A percentile compares a stretch with the other conserved stretches of the same genome.
These are phyloP conservation scores for Primulina tabacum DNA, from an alignment of 257 asterid genomes.

Conservation along the genomic window DNA sequence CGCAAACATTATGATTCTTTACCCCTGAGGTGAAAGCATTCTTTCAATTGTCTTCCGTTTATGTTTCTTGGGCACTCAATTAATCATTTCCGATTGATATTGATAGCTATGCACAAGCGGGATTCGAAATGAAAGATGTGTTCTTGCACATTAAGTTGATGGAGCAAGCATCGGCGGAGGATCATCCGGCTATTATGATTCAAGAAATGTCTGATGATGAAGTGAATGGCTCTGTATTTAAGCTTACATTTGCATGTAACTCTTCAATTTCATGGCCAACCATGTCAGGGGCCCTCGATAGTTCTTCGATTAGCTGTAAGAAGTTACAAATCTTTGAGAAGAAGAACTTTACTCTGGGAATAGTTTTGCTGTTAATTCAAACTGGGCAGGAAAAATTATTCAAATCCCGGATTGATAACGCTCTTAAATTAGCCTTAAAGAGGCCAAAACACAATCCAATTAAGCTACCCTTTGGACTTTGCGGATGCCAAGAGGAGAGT, in stretches of 20 bases:
- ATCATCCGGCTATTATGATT: conserved; percentile 73
- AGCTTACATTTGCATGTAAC: conserved; percentile 89
- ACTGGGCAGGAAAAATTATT: conserved; percentile 76
- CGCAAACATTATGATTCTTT: conserved; percentile 95
- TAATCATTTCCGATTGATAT: conserved; percentile 11
- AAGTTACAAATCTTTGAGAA: conserved; percentile 90
- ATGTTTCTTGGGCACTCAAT: background rate
- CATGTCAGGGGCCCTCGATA: conserved; percentile 87
- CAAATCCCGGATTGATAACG: conserved; percentile 70
- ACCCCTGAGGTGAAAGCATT: conserved; percentile 65
- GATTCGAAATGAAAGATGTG: conserved; percentile 96
- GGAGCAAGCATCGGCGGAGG: conserved; percentile 76
- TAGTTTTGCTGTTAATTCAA: conserved; percentile 60
- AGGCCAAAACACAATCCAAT: conserved; percentile 64
- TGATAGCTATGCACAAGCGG: conserved; percentile 82
- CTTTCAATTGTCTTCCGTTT: conserved; percentile 3
- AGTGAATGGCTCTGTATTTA: conserved; percentile 51
- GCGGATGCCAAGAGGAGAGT: conserved; percentile 91
- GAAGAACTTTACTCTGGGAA: conserved; percentile 84
- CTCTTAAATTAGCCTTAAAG: conserved; percentile 66
- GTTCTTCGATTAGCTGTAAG: conserved; percentile 81
- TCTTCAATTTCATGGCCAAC: conserved; percentile 87
- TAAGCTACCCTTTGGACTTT: conserved; percentile 89
- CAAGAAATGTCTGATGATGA: conserved; percentile 74
- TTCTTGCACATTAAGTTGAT: conserved; percentile 88